Conservation (phyloP, 257 asterid species). For the Rehmannia glutinosa region DNA sequence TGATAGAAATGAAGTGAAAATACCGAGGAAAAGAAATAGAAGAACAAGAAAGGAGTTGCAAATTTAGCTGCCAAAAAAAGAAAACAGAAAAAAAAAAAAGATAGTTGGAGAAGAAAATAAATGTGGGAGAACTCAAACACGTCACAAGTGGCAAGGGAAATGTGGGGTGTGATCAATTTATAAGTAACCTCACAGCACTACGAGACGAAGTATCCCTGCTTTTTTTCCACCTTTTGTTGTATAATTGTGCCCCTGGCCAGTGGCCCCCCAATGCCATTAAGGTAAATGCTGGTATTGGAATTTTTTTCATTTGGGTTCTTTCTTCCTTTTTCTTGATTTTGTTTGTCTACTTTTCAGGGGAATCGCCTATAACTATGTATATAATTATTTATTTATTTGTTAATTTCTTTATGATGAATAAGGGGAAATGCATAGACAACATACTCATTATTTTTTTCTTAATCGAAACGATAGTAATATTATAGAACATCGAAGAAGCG, state of each 20-base stretch:
- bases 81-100: not conserved
- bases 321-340: too few species aligned
- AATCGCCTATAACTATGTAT: not conserved
- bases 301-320: not conserved
- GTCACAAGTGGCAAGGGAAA: slow-evolving; percentile 22
- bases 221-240: slow-evolving; percentile 28
- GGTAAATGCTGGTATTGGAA: not conserved
- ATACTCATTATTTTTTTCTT: too few species aligned
- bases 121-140: not conserved
- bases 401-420: too few species aligned
- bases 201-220: slow-evolving; percentile 33
- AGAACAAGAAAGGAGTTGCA: not conserved
- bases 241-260: slow-evolving; percentile 24
- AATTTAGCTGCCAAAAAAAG: not conserved
- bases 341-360: not conserved
- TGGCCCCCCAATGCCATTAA: not conserved
- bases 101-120: not conserved
- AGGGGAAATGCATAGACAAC: too few species aligned
- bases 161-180: slow-evolving; percentile 40
- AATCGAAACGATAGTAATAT: too few species aligned
- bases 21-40: slow-evolving; percentile 21
- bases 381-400: too few species aligned
- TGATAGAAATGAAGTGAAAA: slow-evolving; percentile 13
- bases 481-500: too few species aligned
- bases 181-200: slow-evolving; percentile 41